phyloP scores from a whole-genome alignment of 176 grass and related monocot species.

The Cenchrus americanus region DNA sequence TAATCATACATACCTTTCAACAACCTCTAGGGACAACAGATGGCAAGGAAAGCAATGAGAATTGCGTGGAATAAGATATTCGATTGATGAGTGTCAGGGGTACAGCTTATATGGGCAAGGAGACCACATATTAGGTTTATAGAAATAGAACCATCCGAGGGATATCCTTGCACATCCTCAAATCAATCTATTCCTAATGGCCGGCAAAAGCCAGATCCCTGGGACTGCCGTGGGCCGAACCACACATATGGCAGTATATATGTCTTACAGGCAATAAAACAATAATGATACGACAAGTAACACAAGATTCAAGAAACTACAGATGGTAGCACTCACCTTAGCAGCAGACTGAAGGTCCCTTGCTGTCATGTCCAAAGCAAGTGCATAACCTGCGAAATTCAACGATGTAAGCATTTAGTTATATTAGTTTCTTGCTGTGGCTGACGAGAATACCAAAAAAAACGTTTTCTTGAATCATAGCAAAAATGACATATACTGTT shows the following conservation, averaged over 20 bases:
- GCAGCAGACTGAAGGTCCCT: conserved; percentile 82
- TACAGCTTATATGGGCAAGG: no score
- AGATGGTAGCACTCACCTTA: conserved; percentile 53
- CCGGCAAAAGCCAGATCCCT: no score
- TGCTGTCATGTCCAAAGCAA: conserved; percentile 99
- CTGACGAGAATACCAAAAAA: neutral
- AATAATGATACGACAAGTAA: neutral
- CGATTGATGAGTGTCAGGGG: no score
- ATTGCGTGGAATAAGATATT: no score
- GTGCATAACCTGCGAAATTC: conserved; percentile 73
- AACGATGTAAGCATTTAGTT: neutral
- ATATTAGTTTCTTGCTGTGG: conserved; percentile 12
- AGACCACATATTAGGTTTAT: no score
- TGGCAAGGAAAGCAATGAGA: neutral
- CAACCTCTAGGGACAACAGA: conserved; percentile 16
- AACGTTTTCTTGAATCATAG: neutral
- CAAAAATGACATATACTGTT: neutral
- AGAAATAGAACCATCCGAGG: no score
- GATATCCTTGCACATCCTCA: no score
- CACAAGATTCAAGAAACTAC: conserved; percentile 12
- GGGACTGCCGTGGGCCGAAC: no score
- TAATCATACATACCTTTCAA: neutral
- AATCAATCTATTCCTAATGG: no score
- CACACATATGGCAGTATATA: no score
- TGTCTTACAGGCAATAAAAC: neutral